Base-by-base conservation (phyloP, 2,329 filamentous ascomycete species). In the Coniochaeta ligniaria region DNA sequence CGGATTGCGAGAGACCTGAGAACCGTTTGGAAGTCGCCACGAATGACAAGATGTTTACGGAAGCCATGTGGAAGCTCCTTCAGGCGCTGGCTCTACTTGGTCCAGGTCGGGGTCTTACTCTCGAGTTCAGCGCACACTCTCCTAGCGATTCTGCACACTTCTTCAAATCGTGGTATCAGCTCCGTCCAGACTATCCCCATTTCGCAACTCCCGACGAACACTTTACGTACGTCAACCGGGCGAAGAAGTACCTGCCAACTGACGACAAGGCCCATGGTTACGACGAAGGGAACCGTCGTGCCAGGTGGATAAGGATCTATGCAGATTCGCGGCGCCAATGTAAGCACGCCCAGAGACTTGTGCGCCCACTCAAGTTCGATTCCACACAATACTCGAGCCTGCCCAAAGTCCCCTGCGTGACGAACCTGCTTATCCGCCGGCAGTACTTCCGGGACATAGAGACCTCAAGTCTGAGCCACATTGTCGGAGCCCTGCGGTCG, bases 91-190 rank as follows among this genome's bases (percentile, higher is more conserved):
- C 31, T 38, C 31, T 57, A 38, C 31, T 38, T 38, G 54, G n/a
- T 17, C 54, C 31, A 24, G 31, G 54, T 24, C 54, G 54, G 35
- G 31, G 54, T 26, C 54, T 57, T 38, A 57, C 54, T 38, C 54
- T 57, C 33, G 54, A 57, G 17, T 57, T 57, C 31, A 38, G 54
- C 54, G 54, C 54, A 57, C 54, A 36, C 54, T 35, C 54, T 36
- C 54, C 31, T 14, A 57, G 35, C 35, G 54, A 38, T 57, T 36
- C 31, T 26, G 54, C 54, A 31, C 54, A 57, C 54, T 57, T 57
- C 54, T 57, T 57, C 54, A 38, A 57, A 38, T 36, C 54, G n/a
- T 57, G 33, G 54, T 57, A 57, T 52, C 47, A 52, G 24, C 47
- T 52, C 22, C 47, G 47, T 52, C 47, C 47, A 52, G 47, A 52